Evolutionary conservation across 2,329 filamentous ascomycete genomes (phyloP).

Genomic region (Trichophyton schoenleinii): DNA sequence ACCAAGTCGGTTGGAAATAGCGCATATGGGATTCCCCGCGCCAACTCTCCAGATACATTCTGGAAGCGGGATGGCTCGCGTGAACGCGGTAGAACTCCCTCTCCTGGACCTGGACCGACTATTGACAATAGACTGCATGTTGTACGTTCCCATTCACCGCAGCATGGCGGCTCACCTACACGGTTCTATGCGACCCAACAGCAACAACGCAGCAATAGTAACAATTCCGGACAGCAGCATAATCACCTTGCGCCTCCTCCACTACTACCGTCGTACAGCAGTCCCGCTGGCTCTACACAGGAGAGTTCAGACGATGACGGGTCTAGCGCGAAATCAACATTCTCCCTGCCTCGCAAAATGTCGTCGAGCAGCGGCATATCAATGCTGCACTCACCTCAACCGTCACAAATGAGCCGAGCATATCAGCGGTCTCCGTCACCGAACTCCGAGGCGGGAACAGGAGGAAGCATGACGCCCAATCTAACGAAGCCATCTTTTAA

Average conservation of each 20-base stretch:
- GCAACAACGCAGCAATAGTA: not conserved
- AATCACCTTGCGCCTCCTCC: slow-evolving; percentile 31
- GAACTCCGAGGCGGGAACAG: slow-evolving; percentile 51
- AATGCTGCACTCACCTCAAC: slow-evolving; percentile 49
- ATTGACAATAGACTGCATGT: slow-evolving; percentile 15
- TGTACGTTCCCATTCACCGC: slow-evolving; percentile 17
- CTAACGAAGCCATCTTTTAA: slow-evolving; percentile 71
- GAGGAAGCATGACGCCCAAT: slow-evolving; percentile 48
- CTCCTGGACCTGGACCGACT: not conserved
- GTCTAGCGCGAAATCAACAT: slow-evolving; percentile 48
- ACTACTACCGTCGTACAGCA: slow-evolving; percentile 31
- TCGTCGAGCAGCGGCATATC: slow-evolving; percentile 58
- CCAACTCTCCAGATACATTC: slow-evolving; percentile 22
- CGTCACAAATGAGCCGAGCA: slow-evolving; percentile 45
- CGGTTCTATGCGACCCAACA: slow-evolving; percentile 23
- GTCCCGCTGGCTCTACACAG: slow-evolving; percentile 47
- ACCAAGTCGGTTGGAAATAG: not conserved
- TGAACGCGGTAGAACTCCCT: not conserved
- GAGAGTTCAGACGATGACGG: slow-evolving; percentile 61
- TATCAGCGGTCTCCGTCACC: slow-evolving; percentile 71
- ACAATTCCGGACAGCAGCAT: not conserved
- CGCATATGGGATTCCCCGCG: slow-evolving; percentile 19
- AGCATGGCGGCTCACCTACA: slow-evolving; percentile 26
- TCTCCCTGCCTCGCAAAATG: slow-evolving; percentile 61
- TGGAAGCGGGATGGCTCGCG: not conserved